Evolutionary conservation across 805 yeast genomes (phyloP), one percentile per base, ranked within the genome.

Genomic region (Candida cerambycidarum): DNA sequence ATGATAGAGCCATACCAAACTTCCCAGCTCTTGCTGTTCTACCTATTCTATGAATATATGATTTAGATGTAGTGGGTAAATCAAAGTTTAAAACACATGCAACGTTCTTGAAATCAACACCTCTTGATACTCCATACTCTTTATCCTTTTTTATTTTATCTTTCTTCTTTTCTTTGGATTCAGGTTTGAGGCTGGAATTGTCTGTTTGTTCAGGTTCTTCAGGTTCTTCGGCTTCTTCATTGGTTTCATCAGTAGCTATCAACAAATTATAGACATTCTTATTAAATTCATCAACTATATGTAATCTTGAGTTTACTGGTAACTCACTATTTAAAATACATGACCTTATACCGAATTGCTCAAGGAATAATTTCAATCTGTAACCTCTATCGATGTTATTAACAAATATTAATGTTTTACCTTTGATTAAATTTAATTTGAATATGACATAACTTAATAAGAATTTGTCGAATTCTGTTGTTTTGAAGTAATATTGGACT

Each of bases 21-120:
- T 88, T 89, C 41, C 97, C 96, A 6, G 96, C 98, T 67, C 99
- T 82, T 4, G 99, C 99, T 4, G 99, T 93, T 71, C 99, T 82
- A 39, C 99, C 99, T 28, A 93, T 79, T 60, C 99, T 79, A 64
- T 93, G 99, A 23, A 89, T 83, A 59, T 93, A 93, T 2, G 95
- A 80, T 59, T 84, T 85, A 4, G 97, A 83, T 8, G 95, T 82
- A 3, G 87, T 78, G 31, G 99, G 99, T 54, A 93, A 71, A 61
- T 93, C 99, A 62, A 93, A 93, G 65, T 93, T 93, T 51, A 93
- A 71, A 6, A 93, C 99, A 69, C 98, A 93, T 7, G 97, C 93
- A 46, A 93, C 98, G 56, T 93, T 92, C 55, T 79, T 83, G 73
- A 93, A 93, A 66, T 93, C 99, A 30, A 93, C 95, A 58, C 99